A percentile compares a stretch with the other conserved stretches of the same genome.
Evolutionary conservation across 257 asterid genomes (phyloP).

Genomic region (Lavandula angustifolia): DNA sequence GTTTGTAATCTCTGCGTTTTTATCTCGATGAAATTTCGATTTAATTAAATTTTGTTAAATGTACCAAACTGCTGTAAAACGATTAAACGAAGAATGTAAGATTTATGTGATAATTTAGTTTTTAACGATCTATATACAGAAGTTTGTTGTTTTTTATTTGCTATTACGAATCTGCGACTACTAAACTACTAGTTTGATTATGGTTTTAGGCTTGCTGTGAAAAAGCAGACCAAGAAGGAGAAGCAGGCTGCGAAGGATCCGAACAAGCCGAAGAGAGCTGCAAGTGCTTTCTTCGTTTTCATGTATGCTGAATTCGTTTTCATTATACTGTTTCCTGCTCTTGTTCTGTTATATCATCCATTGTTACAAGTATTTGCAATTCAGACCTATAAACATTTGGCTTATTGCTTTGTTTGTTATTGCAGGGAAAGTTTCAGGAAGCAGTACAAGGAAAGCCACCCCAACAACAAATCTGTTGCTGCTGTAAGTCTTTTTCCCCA

Average conservation of each 20-base stretch:
- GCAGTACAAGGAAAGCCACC: constrained; percentile 60
- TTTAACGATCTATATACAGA: neutral
- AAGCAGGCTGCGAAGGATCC: constrained; percentile 69
- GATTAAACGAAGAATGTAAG: neutral
- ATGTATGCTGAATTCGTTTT: constrained; percentile 33
- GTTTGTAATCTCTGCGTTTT: neutral
- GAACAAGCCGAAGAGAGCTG: constrained; percentile 79
- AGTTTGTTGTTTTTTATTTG: neutral
- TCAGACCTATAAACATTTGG: neutral
- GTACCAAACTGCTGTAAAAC: no score
- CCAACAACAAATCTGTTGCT: constrained; percentile 71
- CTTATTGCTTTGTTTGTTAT: no score
- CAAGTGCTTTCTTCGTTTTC: constrained; percentile 81
- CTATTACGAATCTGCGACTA: neutral
- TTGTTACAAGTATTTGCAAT: neutral
- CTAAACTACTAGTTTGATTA: neutral
- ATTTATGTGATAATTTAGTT: neutral
- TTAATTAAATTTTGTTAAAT: neutral
- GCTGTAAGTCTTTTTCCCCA: constrained; percentile 44
- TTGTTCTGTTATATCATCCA: neutral
- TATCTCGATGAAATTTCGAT: neutral
- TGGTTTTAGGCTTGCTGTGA: constrained; percentile 55
- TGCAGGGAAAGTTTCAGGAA: constrained; percentile 74
- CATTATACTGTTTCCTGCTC: neutral
- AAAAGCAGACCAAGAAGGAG: constrained; percentile 51